Base-by-base conservation (phyloP, 495 filamentous ascomycete genomes). In the Xylaria nigripes region DNA sequence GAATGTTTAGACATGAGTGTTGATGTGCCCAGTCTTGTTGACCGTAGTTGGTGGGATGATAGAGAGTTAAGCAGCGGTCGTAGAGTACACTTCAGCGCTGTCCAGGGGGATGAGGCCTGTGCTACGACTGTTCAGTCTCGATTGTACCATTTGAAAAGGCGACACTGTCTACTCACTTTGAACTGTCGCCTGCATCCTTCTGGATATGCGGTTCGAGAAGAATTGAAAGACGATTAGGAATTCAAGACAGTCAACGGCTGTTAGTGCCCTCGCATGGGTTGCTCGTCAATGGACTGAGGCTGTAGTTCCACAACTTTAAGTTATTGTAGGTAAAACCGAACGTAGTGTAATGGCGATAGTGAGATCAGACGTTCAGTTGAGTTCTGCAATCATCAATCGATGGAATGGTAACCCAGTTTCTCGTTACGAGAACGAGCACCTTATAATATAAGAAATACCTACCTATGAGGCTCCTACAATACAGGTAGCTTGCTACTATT, bases 21-120 rank as follows among this genome's bases (percentile, higher is more conserved):
- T 24, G 53, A 40, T 40, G 53, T 55, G 13, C 49, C 45, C 4
- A 55, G 29, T 5, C 51, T 44, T 22, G 51, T 54, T 22, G 51
- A 44, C 23, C 53, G 53, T 34, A 45, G 45, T 24, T 49, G 53
- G 45, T 55, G 53, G 18, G 53, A 46, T 23, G 49, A 55, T 19
- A 55, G 49, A 45, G 53, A 44, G 8, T 55, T 38, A 50, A 55
- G 40, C 21, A 55, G 19, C 0, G 53, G 53, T 38, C 53, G 34
- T 45, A 55, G 46, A 2, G 53, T 42, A 15, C 45, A 55, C 12
- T 50, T 55, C 21, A 55, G 30, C 0, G 53, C 45, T 49, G 45
- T 36, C 53, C 53, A 55, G 1, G 53, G 53, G 40, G 53, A 55
- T 36, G 53, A 49, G 27, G 50, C 40, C 9, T 45, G 45, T 50